These are phyloP conservation scores for Thinopyrum obtusiflorum DNA, from an alignment of 202 grass and related monocot species.

Conservation along the genomic window DNA sequence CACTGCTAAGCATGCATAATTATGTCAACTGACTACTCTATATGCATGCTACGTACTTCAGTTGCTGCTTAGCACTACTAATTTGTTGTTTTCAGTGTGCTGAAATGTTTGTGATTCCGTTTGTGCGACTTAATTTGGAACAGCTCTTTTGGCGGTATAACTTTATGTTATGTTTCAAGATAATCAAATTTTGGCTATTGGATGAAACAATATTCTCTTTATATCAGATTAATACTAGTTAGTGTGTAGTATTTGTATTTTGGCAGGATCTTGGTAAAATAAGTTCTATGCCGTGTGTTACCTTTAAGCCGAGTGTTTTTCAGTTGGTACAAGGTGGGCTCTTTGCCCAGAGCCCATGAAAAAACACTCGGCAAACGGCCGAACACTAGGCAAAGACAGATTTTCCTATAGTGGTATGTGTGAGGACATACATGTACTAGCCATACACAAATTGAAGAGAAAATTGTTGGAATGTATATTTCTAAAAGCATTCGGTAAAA, in stretches of 20 bases:
- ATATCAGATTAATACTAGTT: too few relatives aligned
- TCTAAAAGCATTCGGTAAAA: neutral
- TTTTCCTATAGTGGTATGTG: too few relatives aligned
- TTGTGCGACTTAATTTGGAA: neutral
- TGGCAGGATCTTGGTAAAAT: too few relatives aligned
- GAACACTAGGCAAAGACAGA: too few relatives aligned
- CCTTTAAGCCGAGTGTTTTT: too few relatives aligned
- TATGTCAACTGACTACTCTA: constrained; percentile 27
- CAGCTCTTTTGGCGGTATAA: neutral
- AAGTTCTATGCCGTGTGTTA: too few relatives aligned
- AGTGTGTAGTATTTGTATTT: neutral
- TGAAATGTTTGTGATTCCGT: neutral
- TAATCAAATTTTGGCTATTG: neutral
- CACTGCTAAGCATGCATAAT: neutral
- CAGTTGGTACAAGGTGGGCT: too few relatives aligned
- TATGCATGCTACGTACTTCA: neutral
- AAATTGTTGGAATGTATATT: neutral
- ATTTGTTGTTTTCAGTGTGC: neutral
- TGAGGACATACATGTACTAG: neutral
- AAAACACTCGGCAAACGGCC: too few relatives aligned
- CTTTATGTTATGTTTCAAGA: neutral
- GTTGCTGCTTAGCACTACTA: neutral
- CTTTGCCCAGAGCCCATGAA: too few relatives aligned
- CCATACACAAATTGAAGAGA: neutral
- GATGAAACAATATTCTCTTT: too few relatives aligned